Conservation (phyloP, 1,139 yeast genomes). For the Taphrina wiesneri region DNA sequence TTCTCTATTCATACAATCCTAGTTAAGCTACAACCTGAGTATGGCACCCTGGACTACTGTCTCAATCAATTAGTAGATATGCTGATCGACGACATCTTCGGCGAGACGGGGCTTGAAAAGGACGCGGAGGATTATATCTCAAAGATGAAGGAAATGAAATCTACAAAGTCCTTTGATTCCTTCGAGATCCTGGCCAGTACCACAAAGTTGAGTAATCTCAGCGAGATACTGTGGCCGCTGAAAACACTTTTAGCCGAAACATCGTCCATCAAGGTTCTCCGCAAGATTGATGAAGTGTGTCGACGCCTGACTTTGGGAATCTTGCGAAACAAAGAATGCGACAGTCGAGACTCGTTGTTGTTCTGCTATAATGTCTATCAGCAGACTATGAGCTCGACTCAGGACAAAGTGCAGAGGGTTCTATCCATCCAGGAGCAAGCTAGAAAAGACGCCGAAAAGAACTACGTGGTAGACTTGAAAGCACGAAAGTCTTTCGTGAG, state of each 20-base stretch:
- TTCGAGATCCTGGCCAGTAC: slow-evolving; percentile 74
- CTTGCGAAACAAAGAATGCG: slow-evolving; percentile 65
- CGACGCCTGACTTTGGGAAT: slow-evolving; percentile 77
- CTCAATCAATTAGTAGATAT: slow-evolving; percentile 63
- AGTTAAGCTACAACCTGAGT: slow-evolving; percentile 56
- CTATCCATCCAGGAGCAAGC: slow-evolving; percentile 19
- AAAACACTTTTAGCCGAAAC: slow-evolving; percentile 63
- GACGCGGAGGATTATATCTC: slow-evolving; percentile 90
- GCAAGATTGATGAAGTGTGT: slow-evolving; percentile 74
- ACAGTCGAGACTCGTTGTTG: slow-evolving; percentile 60
- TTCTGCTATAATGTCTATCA: slow-evolving; percentile 73
- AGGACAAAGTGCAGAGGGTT: neutral
- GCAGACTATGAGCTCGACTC: slow-evolving; percentile 18
- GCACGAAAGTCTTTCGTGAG: slow-evolving; percentile 19
- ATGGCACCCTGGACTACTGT: slow-evolving; percentile 77
- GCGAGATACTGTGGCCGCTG: slow-evolving; percentile 67
- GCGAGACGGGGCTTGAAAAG: slow-evolving; percentile 89
- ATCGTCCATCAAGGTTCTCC: slow-evolving; percentile 66
- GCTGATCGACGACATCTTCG: slow-evolving; percentile 90
- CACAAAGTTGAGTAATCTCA: slow-evolving; percentile 62
- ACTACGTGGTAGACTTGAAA: slow-evolving; percentile 29
- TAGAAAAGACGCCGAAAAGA: slow-evolving; percentile 25
- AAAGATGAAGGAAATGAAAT: slow-evolving; percentile 86
- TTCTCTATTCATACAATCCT: slow-evolving; percentile 77
- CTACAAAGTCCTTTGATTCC: slow-evolving; percentile 83